phyloP scores from a whole-genome alignment of 1,284 basidiomycete genomes.

The Cutaneotrichosporon cutaneum region DNA sequence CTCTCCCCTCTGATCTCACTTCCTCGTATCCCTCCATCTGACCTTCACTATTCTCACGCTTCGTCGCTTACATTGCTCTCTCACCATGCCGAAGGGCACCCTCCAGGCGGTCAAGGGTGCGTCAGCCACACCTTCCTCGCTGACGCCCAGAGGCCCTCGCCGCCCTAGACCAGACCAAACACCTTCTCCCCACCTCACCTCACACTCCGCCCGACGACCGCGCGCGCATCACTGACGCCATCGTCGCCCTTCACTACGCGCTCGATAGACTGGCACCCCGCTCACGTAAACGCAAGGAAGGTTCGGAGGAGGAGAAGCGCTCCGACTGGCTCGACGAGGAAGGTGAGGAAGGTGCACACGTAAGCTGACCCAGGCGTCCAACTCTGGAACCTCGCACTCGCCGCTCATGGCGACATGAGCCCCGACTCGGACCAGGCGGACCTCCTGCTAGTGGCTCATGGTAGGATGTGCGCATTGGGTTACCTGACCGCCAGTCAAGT shows the following conservation, averaged over 20 bases:
- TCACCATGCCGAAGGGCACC: constrained; percentile 7
- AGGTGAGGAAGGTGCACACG: constrained; percentile 8
- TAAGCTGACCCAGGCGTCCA: constrained; percentile 14
- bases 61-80: not conserved
- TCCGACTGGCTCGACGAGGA: constrained; percentile 19
- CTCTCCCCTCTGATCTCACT: not conserved
- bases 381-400: constrained; percentile 15
- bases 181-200: constrained; percentile 12
- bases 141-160: constrained; percentile 8
- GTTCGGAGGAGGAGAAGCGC: constrained; percentile 3
- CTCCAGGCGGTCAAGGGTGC: constrained; percentile 11
- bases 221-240: not conserved
- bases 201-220: constrained; percentile 7
- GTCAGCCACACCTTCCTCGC: not conserved
- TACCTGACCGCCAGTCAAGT: constrained; percentile 11
- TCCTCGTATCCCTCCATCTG: not conserved
- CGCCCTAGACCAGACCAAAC: not conserved
- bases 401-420: not conserved
- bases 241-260: not conserved
- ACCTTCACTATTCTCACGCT: not conserved
- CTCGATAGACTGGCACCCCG: constrained; percentile 5
- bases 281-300: constrained; percentile 5
- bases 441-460: constrained; percentile 4
- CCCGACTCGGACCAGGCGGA: not conserved
- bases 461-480: not conserved